Evolutionary conservation across 768 basidiomycete genomes (phyloP).

Genomic region (Leccinum uliginosum): DNA sequence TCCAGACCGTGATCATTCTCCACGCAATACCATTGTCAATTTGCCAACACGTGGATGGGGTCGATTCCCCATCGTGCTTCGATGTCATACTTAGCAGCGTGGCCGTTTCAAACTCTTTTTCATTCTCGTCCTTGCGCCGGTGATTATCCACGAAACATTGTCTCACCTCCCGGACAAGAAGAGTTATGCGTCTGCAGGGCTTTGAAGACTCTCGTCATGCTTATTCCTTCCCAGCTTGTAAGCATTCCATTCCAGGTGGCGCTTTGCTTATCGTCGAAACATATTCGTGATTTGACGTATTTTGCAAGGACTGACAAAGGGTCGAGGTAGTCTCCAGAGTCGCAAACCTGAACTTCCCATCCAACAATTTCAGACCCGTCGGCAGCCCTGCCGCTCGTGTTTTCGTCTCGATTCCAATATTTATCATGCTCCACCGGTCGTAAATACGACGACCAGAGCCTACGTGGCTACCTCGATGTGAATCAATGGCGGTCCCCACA

Average conservation of each 20-base stretch:
- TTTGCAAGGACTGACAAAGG: not conserved
- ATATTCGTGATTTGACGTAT: not conserved
- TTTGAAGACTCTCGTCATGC: not conserved
- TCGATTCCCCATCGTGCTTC: not conserved
- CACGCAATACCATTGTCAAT: not conserved
- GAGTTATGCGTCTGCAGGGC: not conserved
- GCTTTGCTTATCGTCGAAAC: not conserved
- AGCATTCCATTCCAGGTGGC: not conserved
- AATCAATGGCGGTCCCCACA: slow-evolving; percentile 6
- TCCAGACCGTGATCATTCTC: not conserved
- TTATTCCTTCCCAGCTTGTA: not conserved
- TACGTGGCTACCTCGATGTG: slow-evolving; percentile 3
- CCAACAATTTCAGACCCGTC: not conserved
- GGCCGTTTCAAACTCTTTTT: not conserved
- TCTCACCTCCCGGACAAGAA: not conserved
- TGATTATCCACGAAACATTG: not conserved
- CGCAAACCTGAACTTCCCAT: not conserved
- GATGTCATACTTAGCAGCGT: not conserved
- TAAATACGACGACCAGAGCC: slow-evolving; percentile 4
- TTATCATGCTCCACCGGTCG: not conserved
- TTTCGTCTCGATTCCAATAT: not conserved
- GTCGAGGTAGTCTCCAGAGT: not conserved
- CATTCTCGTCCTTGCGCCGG: not conserved
- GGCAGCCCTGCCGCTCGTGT: not conserved
- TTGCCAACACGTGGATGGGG: not conserved